Percentiles rank a stretch among this genome's conserved stretches.
These are phyloP conservation scores for Sarcocystis neurona DNA, from an alignment of 169 alveolate genomes.

Conservation along the genomic window DNA sequence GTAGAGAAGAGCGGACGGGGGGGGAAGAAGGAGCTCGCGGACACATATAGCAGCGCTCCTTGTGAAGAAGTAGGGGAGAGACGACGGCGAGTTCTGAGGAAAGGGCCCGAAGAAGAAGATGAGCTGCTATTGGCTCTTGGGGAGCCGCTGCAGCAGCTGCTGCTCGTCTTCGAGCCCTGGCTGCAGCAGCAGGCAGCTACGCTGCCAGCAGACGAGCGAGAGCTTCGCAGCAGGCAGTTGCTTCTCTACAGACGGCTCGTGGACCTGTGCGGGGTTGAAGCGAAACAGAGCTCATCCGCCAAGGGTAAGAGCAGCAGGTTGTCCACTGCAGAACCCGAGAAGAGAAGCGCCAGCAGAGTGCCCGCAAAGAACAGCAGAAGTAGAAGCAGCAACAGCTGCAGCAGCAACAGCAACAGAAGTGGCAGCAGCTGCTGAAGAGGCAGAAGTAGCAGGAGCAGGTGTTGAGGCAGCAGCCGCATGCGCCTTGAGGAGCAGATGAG, in stretches of 20 bases:
- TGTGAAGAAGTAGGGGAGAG: background rate
- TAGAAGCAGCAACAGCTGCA: no score
- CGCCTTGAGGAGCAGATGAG: no score
- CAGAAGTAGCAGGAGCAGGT: conserved; percentile 24
- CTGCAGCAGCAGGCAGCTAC: background rate
- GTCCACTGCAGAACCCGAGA: no score
- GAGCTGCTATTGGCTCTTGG: conserved; percentile 4
- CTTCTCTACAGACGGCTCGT: conserved; percentile 27
- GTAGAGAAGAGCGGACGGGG: background rate
- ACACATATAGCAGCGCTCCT: background rate
- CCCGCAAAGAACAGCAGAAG: no score
- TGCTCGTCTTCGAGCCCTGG: conserved; percentile 15
- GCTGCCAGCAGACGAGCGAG: background rate
- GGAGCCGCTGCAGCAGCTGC: background rate
- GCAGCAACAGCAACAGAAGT: no score
- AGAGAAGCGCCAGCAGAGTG: no score
- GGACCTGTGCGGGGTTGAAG: background rate
- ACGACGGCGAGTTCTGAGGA: background rate
- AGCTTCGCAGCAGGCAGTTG: background rate
- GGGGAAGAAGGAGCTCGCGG: background rate
- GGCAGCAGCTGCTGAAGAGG: conserved; percentile 45
- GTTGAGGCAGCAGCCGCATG: conserved; percentile 49
- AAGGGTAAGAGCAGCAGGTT: no score
- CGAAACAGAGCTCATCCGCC: no score
- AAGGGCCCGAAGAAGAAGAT: background rate